phyloP scores from a whole-genome alignment of 805 yeast genomes.

The Yamadazyma laniorum region DNA sequence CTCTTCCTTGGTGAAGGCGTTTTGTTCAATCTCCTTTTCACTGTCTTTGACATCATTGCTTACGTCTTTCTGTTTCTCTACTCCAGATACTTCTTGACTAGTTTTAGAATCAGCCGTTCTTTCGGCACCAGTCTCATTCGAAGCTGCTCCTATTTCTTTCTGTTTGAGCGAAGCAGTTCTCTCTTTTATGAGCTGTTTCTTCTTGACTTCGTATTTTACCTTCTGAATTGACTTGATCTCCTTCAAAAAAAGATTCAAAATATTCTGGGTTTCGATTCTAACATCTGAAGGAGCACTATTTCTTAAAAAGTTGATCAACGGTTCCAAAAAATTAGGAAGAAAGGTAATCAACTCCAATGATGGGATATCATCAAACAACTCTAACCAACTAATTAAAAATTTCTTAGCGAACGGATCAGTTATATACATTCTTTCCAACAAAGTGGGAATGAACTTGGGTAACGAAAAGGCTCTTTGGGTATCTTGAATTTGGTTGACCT shows the following conservation, averaged over 20 bases:
- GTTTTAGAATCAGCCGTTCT: slow-evolving; percentile 1
- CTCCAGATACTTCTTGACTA: slow-evolving; percentile 15
- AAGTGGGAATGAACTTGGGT: slow-evolving; percentile 84
- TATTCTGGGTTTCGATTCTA: slow-evolving; percentile 76
- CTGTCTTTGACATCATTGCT: background rate
- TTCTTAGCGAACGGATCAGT: slow-evolving; percentile 90
- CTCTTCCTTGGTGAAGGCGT: background rate
- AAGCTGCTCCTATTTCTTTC: background rate
- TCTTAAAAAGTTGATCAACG: slow-evolving; percentile 67
- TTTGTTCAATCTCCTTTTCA: background rate
- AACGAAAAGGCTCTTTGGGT: slow-evolving; percentile 73
- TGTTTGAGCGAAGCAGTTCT: slow-evolving; percentile 1
- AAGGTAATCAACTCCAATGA: slow-evolving; percentile 84
- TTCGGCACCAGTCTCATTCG: slow-evolving; percentile 1
- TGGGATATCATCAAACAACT: slow-evolving; percentile 88
- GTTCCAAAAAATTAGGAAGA: slow-evolving; percentile 86
- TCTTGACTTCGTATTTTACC: slow-evolving; percentile 54
- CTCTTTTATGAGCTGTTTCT: slow-evolving; percentile 18
- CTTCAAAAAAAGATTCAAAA: slow-evolving; percentile 69
- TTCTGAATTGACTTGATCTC: slow-evolving; percentile 79
- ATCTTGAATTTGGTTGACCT: slow-evolving; percentile 58
- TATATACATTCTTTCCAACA: slow-evolving; percentile 87
- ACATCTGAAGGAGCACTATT: slow-evolving; percentile 86
- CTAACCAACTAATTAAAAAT: slow-evolving; percentile 91
- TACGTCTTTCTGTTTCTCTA: slow-evolving; percentile 6